phyloP scores from a whole-genome alignment of 1,284 basidiomycete genomes.

The Papiliotrema nemorosa region DNA sequence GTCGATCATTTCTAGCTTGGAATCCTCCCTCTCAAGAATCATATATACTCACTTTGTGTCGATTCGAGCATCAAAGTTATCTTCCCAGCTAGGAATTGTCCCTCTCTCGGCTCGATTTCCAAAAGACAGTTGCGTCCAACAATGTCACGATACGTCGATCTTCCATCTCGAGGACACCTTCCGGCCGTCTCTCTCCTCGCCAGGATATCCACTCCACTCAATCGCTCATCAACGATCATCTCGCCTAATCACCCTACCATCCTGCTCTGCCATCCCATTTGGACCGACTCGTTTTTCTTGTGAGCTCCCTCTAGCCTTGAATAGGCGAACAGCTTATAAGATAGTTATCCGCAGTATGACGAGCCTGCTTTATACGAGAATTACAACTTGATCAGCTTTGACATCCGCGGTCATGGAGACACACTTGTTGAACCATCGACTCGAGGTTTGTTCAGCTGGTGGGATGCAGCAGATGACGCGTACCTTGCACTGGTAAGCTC shows the following conservation, averaged over 20 bases:
- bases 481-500: not conserved
- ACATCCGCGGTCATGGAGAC: not conserved
- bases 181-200: conserved; percentile 1
- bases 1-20: too few relatives aligned
- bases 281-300: conserved; percentile 9
- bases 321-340: not conserved
- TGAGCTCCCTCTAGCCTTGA: not conserved
- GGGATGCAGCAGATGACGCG: not conserved
- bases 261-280: conserved; percentile 3
- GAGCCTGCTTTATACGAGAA: not conserved
- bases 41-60: too few relatives aligned
- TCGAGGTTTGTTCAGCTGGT: not conserved
- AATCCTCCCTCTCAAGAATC: too few relatives aligned
- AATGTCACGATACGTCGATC: not conserved
- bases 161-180: not conserved
- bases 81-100: too few relatives aligned
- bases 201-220: conserved; percentile 6
- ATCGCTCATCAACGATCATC: conserved; percentile 1
- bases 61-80: too few relatives aligned
- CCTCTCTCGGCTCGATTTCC: too few relatives aligned
- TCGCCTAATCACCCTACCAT: conserved; percentile 2
- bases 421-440: not conserved
- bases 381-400: conserved; percentile 1
- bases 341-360: conserved; percentile 3
- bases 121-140: not conserved